Evolutionary conservation across 495 filamentous ascomycete species (phyloP), one percentile per base, ranked within the genome.

Genomic region (Penicillium ucsense): DNA sequence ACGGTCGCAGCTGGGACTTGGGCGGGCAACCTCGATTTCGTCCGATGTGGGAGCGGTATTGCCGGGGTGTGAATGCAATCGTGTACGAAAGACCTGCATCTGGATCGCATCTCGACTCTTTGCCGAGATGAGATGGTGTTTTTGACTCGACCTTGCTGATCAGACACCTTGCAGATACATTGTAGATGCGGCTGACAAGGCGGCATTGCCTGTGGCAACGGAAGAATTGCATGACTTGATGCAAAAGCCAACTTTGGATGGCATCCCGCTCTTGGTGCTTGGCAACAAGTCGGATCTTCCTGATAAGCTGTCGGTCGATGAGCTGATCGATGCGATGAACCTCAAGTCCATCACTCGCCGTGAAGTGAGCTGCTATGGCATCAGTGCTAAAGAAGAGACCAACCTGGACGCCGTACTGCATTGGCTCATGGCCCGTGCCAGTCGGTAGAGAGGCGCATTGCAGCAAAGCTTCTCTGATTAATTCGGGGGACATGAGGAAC

Each of bases 41-140:
- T 53, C 85, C 88, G 50, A 98, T 98, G 92, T 98, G 92, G 92
- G 92, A 97, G 75, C 77, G 92, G 56, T 98, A 98, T 67, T 98
- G 92, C 71, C 85, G 89, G 40, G 90, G 89, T 36, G 92, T 96
- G 52, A 95, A 95, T 68, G 92, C 92, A 52, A 97, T 98, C 55
- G 90, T 98, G 83, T 87, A 78, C 68, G 75, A 35, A 20, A 9
- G 10, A 7, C n/a, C 31, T 35, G n/a, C 28, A 28, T 42, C n/a
- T 8, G n/a, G 12, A 27, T 27, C 8, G 36, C 34, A 31, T 10
- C 31, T n/a, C 9, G 1, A 20, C 20, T 20, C 20, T 20, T 20
- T 20, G n/a, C n/a, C n/a, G n/a, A n/a, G n/a, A n/a, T n/a, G n/a
- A n/a, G n/a, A n/a, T n/a, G n/a, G n/a, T n/a, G n/a, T n/a, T n/a